Evolutionary conservation across 331 rosid genomes (phyloP).

Genomic region (Pyracantha coccinea): DNA sequence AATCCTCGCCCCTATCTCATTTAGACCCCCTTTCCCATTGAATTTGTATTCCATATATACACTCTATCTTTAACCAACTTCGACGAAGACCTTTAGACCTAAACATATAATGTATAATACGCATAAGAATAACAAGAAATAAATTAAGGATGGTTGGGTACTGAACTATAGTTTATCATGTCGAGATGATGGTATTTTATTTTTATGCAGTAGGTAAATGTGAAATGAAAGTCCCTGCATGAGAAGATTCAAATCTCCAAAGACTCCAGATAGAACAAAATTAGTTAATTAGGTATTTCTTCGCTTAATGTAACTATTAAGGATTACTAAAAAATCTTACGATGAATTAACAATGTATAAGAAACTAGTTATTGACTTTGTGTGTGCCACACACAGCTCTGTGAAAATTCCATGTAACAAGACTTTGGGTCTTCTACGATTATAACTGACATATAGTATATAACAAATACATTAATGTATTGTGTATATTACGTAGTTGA

Average conservation of each 20-base stretch:
- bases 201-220: neutral
- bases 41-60: too few relatives aligned
- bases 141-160: neutral
- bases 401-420: too few relatives aligned
- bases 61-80: too few relatives aligned
- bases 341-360: neutral
- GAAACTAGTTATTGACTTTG: neutral
- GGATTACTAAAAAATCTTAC: neutral
- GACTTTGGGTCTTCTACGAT: too few relatives aligned
- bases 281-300: neutral
- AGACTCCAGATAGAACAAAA: neutral
- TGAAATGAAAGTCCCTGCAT: neutral
- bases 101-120: too few relatives aligned
- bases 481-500: neutral
- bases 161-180: neutral
- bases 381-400: neutral
- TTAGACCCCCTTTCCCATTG: too few relatives aligned
- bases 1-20: too few relatives aligned
- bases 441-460: too few relatives aligned
- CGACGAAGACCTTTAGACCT: too few relatives aligned
- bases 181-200: neutral
- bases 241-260: neutral
- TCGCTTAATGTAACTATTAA: neutral
- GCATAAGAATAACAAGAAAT: neutral
- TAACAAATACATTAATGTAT: too few relatives aligned